Evolutionary conservation across 768 basidiomycete genomes (phyloP), one percentile per base, ranked within the genome.

Genomic region (Suillus sp.): DNA sequence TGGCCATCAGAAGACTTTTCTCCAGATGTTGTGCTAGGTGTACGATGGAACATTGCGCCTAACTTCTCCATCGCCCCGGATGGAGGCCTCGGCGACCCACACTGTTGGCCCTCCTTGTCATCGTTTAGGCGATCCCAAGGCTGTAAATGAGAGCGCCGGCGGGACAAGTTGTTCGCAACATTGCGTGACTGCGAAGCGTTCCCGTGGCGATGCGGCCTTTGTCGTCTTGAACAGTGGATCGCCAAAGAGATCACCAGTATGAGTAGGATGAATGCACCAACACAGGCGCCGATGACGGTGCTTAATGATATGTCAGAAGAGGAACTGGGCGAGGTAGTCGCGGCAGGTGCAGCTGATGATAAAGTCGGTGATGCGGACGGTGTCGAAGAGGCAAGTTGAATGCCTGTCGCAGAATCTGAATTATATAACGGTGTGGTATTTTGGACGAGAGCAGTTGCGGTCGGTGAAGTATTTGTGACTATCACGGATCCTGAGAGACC

Each of bases 251-350:
- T 73, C 25, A 83, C 72, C 37, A 80, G 69, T 35, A 81, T 78
- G 51, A 87, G 83, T 43, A 82, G 82, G 22, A 70, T 35, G 67
- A 90, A 81, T 30, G 87, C 85, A 4, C 83, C 89, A 1, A 89
- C 76, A 65, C 89, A 91, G 25, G 82, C 81, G 4, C 83, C 89
- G 38, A 91, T 78, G 38, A 89, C 88, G 6, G 86, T 83, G 62
- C 81, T 78, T 1, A 79, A 42, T 1, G 79, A 62, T 30, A 75
- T 73, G 34, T 74, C 38, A 25, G 74, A 63, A 3, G 75, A 55
- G 22, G 62, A 4, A 9, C 64, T 37, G 14, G 73, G 16, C 7
- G 60, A 55, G 25, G 65, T 13, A 14, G 68, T 48, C 10, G 66
- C 37, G 2, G 68, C 35, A 45, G 72, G 60, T 14, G 70, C 58